Evolutionary conservation across 495 filamentous ascomycete genomes (phyloP).

Genomic region (Terfezia claveryi): DNA sequence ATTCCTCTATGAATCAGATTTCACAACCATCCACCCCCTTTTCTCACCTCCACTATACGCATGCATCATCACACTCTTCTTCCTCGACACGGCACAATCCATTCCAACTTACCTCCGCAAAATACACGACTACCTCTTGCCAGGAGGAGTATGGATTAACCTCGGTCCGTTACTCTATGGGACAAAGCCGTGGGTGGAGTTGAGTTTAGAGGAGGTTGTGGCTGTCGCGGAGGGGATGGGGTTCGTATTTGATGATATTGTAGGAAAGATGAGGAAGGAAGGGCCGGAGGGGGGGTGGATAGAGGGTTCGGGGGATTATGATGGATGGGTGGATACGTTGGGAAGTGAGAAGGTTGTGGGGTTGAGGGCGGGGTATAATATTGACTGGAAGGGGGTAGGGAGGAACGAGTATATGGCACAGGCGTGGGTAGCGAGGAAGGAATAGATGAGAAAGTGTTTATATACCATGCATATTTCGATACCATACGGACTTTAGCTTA

Average conservation of each 20-base stretch:
- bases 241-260: slow-evolving; percentile 40
- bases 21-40: neutral
- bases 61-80: slow-evolving; percentile 58
- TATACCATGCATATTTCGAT: too few relatives aligned
- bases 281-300: slow-evolving; percentile 18
- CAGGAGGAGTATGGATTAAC: slow-evolving; percentile 69
- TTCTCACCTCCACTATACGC: neutral
- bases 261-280: slow-evolving; percentile 11
- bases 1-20: neutral
- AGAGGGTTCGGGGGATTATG: slow-evolving; percentile 34
- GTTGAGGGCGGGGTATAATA: slow-evolving; percentile 55
- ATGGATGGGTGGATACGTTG: slow-evolving; percentile 11
- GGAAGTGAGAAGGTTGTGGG: slow-evolving; percentile 30
- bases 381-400: slow-evolving; percentile 63
- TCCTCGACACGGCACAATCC: slow-evolving; percentile 92
- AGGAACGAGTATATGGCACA: slow-evolving; percentile 55
- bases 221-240: slow-evolving; percentile 50
- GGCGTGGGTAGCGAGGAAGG: slow-evolving; percentile 67
- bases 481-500: too few relatives aligned
- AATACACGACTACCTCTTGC: slow-evolving; percentile 52
- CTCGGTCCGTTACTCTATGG: slow-evolving; percentile 59
- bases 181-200: slow-evolving; percentile 37
- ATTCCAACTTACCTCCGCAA: slow-evolving; percentile 70
- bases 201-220: slow-evolving; percentile 72
- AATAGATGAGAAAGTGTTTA: neutral